A percentile compares a stretch with the other conserved stretches of the same genome.
These are phyloP conservation scores for Hymenoscyphus scutula DNA, from an alignment of 2,329 filamentous ascomycete species.

Conservation along the genomic window DNA sequence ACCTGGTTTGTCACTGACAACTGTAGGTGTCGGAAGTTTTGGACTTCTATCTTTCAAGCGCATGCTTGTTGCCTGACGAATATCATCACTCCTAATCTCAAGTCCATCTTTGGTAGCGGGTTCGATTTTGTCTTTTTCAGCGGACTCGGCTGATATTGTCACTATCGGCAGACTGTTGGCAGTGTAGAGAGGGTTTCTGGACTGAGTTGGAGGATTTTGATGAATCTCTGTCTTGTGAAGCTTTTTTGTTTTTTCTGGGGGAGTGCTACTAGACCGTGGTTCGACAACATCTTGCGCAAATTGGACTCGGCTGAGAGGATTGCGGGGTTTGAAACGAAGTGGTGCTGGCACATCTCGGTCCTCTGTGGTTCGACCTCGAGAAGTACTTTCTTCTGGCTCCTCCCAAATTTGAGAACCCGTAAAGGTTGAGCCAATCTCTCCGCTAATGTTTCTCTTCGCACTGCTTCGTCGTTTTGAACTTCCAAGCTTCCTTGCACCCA, in stretches of 20 bases:
- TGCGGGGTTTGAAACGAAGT: slow-evolving; percentile 59
- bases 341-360: slow-evolving; percentile 42
- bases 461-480: slow-evolving; percentile 27
- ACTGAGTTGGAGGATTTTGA: slow-evolving; percentile 78
- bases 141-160: slow-evolving; percentile 27
- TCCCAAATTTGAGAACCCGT: slow-evolving; percentile 84
- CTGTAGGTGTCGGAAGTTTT: slow-evolving; percentile 82
- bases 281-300: slow-evolving; percentile 40
- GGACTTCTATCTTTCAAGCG: slow-evolving; percentile 79
- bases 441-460: slow-evolving; percentile 63
- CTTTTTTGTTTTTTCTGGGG: slow-evolving; percentile 42
- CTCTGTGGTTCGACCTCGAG: slow-evolving; percentile 29
- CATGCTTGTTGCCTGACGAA: slow-evolving; percentile 87
- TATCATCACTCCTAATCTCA: slow-evolving; percentile 83
- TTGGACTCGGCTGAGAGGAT: slow-evolving; percentile 62
- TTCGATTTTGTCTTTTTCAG: slow-evolving; percentile 16
- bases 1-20: slow-evolving; percentile 85
- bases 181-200: slow-evolving; percentile 76
- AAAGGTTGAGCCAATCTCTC: slow-evolving; percentile 61
- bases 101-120: slow-evolving; percentile 63
- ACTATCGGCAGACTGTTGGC: slow-evolving; percentile 50
- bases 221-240: slow-evolving; percentile 68
- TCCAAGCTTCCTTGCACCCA: slow-evolving; percentile 16
- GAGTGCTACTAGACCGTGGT: slow-evolving; percentile 44
- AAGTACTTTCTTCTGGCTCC: slow-evolving; percentile 59